Conservation (phyloP, 768 basidiomycete genomes). For the Psilocybe cubensis region DNA sequence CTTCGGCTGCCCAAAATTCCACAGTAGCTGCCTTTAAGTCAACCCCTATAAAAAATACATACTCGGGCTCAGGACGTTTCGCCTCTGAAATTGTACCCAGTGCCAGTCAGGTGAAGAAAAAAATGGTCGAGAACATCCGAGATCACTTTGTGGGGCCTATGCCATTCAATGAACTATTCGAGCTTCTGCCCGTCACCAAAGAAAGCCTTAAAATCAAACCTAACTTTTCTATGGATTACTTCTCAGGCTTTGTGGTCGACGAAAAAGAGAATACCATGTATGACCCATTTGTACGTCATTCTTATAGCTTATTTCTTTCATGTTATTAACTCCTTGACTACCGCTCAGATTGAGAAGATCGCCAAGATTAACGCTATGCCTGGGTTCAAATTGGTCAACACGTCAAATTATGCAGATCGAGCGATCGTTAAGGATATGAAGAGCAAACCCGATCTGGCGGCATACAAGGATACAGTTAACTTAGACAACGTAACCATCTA, state of each 20-base stretch:
- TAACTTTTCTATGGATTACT: background rate
- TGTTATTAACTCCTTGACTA: background rate
- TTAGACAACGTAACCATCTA: background rate
- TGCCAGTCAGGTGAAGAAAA: background rate
- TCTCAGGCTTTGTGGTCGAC: background rate
- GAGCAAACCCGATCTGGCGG: background rate
- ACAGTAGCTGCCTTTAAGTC: too few species aligned
- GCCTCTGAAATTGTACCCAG: background rate
- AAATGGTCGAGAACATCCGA: background rate
- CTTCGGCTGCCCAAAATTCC: too few species aligned
- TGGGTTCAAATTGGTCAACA: background rate
- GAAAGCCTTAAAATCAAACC: background rate
- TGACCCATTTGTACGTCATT: background rate
- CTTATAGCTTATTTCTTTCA: background rate
- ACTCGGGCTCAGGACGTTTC: background rate
- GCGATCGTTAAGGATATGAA: background rate
- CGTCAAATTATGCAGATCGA: background rate
- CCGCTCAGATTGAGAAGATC: background rate
- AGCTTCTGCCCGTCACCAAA: background rate
- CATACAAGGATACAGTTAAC: background rate
- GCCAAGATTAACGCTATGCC: background rate
- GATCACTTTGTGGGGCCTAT: constrained; percentile 3
- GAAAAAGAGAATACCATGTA: background rate
- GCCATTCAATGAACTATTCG: background rate
- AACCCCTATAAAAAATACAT: background rate